A percentile compares a stretch with the other conserved stretches of the same genome.
phyloP scores from a whole-genome alignment of 495 filamentous ascomycete genomes.

The Durotheca rogersii region DNA sequence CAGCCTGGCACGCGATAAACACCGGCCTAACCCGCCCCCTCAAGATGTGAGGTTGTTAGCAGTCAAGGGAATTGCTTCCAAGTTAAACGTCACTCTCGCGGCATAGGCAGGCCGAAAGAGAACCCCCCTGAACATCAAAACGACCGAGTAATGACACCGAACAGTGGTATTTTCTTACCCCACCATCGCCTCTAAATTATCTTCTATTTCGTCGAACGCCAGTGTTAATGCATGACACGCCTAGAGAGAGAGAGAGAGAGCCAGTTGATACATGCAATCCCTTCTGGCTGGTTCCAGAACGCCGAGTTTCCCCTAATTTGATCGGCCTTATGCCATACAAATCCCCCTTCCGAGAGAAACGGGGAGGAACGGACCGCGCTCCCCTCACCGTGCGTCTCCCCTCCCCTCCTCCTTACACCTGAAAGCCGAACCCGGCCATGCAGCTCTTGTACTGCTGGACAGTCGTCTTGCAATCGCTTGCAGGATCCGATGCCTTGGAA shows the following conservation, averaged over 20 bases:
- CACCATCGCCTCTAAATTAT: conserved; percentile 4
- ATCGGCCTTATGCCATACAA: conserved; percentile 24
- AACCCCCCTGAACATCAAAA: conserved; percentile 15
- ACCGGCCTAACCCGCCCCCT: conserved; percentile 19
- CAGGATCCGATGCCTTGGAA: conserved; percentile 72
- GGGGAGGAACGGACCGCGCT: neutral
- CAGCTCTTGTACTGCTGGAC: conserved; percentile 86
- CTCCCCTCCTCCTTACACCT: conserved; percentile 48
- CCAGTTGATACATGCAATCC: too few species aligned
- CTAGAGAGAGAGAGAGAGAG: too few species aligned
- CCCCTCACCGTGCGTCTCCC: neutral
- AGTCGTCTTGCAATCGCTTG: conserved; percentile 73
- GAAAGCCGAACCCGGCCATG: conserved; percentile 93
- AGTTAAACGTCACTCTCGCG: conserved; percentile 18
- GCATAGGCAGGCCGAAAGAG: neutral
- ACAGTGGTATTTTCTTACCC: conserved; percentile 26
- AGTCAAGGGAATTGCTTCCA: neutral
- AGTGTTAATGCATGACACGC: conserved; percentile 16
- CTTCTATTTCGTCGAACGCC: conserved; percentile 17
- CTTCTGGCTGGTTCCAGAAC: conserved; percentile 28
- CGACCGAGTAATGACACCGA: conserved; percentile 27
- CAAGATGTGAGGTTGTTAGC: neutral
- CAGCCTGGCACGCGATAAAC: conserved; percentile 23
- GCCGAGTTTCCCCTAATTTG: conserved; percentile 16
- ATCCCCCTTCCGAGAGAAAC: neutral